Evolutionary conservation across 164 flowering plant species (phyloP).

Genomic region (Protea cynaroides): DNA sequence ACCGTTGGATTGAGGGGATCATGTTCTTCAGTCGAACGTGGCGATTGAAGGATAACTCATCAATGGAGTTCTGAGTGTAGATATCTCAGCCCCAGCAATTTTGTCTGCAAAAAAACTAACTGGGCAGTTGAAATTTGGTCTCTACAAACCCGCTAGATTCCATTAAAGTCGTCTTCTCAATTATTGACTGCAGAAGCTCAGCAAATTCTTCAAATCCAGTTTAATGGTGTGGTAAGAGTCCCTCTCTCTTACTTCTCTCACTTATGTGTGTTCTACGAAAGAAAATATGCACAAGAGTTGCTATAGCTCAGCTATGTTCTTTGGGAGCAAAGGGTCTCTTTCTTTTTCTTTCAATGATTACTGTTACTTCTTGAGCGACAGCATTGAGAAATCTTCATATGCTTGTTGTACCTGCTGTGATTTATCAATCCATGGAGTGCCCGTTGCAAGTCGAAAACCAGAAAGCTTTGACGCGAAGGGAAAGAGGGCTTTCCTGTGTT

Average conservation of each 20-base stretch:
- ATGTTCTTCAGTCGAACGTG: too few species aligned
- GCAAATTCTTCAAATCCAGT: constrained; percentile 2
- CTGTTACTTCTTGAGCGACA: constrained; percentile 22
- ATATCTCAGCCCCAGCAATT: too few species aligned
- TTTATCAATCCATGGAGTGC: constrained; percentile 15
- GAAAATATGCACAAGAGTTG: constrained; percentile 35
- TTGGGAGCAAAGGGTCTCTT: constrained; percentile 34
- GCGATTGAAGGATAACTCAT: too few species aligned
- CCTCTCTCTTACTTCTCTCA: neutral
- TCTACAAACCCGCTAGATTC: neutral
- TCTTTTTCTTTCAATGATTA: constrained; percentile 36
- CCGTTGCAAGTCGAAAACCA: too few species aligned
- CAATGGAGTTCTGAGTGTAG: too few species aligned
- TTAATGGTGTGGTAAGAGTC: constrained; percentile 18
- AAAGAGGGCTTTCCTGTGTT: too few species aligned
- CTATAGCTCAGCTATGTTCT: constrained; percentile 34
- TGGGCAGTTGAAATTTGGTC: too few species aligned
- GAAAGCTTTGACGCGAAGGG: too few species aligned
- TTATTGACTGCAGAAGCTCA: neutral
- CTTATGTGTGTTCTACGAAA: neutral
- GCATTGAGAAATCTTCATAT: constrained; percentile 9
- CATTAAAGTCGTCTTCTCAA: neutral
- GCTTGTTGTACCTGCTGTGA: constrained; percentile 18
- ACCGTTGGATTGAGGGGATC: too few species aligned
- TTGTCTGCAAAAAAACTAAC: too few species aligned